phyloP scores from a whole-genome alignment of 2,329 filamentous ascomycete species.

The Thielaviopsis cerberus region DNA sequence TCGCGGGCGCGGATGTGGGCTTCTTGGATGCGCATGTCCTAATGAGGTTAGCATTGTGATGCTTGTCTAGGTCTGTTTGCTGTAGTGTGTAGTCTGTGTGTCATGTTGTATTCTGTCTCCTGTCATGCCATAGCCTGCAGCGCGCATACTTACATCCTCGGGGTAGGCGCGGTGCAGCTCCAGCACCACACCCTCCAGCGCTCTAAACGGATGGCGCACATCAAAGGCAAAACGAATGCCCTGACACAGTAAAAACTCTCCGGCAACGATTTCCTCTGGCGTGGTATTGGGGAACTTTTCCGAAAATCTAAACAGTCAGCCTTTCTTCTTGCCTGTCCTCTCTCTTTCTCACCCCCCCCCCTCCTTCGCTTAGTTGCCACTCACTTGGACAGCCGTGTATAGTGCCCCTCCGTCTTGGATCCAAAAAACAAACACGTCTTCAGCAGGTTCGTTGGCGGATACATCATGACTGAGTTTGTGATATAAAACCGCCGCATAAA shows the following conservation, averaged over 20 bases:
- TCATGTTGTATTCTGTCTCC: too few relatives aligned
- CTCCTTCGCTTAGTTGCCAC: neutral
- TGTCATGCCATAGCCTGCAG: too few relatives aligned
- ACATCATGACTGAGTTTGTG: conserved; percentile 89
- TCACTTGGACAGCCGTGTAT: conserved; percentile 37
- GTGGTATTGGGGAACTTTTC: conserved; percentile 52
- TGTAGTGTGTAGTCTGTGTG: neutral
- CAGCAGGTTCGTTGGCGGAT: conserved; percentile 75
- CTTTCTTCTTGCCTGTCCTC: neutral
- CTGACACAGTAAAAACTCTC: conserved; percentile 84
- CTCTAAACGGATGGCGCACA: conserved; percentile 75
- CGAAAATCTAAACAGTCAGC: conserved; percentile 31
- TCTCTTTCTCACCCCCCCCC: too few relatives aligned
- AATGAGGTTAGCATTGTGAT: neutral
- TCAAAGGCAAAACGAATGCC: conserved; percentile 87
- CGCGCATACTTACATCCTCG: conserved; percentile 31
- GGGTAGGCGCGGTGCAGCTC: conserved; percentile 54
- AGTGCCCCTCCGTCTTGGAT: conserved; percentile 77
- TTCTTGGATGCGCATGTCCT: conserved; percentile 28
- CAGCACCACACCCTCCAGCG: conserved; percentile 69
- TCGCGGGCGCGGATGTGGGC: conserved; percentile 59
- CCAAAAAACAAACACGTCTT: conserved; percentile 85
- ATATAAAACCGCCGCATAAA: conserved; percentile 91
- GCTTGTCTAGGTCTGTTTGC: neutral
- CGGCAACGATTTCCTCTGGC: conserved; percentile 66